Conservation (phyloP, 805 yeast species). For the Jamesozyma piceae region DNA sequence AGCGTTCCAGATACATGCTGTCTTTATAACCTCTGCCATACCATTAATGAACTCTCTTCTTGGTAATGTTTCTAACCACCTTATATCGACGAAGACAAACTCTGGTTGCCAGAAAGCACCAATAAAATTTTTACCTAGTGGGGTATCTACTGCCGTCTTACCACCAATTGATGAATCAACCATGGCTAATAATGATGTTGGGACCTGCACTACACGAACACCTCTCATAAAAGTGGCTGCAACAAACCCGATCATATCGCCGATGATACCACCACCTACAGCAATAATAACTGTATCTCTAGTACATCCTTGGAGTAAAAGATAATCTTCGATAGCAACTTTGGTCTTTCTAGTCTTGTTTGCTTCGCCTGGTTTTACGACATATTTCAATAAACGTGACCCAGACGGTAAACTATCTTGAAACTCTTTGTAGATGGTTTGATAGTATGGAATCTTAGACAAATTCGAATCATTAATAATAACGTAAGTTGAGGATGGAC, state of each 20-base stretch:
- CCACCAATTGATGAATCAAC: constrained; percentile 98
- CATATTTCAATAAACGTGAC: constrained; percentile 62
- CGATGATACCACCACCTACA: constrained; percentile 96
- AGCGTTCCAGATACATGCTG: constrained; percentile 97
- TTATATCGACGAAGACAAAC: constrained; percentile 78
- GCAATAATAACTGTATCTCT: constrained; percentile 92
- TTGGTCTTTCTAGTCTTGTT: constrained; percentile 82
- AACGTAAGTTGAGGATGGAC: constrained; percentile 85
- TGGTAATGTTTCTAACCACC: constrained; percentile 81
- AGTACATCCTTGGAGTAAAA: constrained; percentile 78
- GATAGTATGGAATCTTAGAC: constrained; percentile 52
- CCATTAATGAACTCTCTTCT: constrained; percentile 93
- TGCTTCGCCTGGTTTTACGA: constrained; percentile 87
- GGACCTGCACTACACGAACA: constrained; percentile 84
- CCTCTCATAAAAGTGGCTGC: constrained; percentile 99
- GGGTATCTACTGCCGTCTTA: constrained; percentile 95
- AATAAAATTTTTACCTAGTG: constrained; percentile 86
- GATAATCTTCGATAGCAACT: constrained; percentile 85
- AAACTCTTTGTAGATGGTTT: constrained; percentile 38
- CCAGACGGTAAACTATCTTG: constrained; percentile 36
- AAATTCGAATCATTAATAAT: constrained; percentile 81
- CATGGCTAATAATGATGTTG: constrained; percentile 91
- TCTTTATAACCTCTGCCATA: constrained; percentile 95
- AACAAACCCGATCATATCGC: constrained; percentile 97
- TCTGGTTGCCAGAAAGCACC: constrained; percentile 98